Conservation (phyloP, 2,329 filamentous ascomycete genomes). For the Calcarisporium arbuscula region DNA sequence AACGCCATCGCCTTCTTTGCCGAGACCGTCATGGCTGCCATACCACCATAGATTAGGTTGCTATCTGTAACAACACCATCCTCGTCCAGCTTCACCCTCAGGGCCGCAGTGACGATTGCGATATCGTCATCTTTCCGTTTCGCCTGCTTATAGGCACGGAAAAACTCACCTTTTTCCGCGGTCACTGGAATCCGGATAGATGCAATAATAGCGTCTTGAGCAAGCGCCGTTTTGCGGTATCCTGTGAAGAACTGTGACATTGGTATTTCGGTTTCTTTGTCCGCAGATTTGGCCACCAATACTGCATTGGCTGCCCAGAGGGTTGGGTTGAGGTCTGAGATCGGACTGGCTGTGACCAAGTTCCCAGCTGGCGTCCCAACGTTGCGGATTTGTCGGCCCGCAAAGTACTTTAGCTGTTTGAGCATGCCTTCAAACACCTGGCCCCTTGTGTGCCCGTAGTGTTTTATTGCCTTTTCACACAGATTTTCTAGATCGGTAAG, state of each 20-base stretch:
- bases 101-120: slow-evolving; percentile 86
- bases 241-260: slow-evolving; percentile 91
- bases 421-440: slow-evolving; percentile 88
- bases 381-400: slow-evolving; percentile 90
- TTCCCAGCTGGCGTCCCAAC: slow-evolving; percentile 97
- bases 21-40: slow-evolving; percentile 87
- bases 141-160: slow-evolving; percentile 89
- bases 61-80: slow-evolving; percentile 64
- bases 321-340: slow-evolving; percentile 92
- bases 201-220: slow-evolving; percentile 76
- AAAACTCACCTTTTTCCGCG: slow-evolving; percentile 68
- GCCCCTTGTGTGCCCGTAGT: slow-evolving; percentile 64
- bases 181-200: slow-evolving; percentile 80
- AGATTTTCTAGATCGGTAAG: slow-evolving; percentile 87
- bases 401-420: slow-evolving; percentile 93
- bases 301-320: slow-evolving; percentile 82
- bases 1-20: slow-evolving; percentile 73
- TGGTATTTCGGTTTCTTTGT: slow-evolving; percentile 73
- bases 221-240: slow-evolving; percentile 78
- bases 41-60: slow-evolving; percentile 86
- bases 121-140: slow-evolving; percentile 99
- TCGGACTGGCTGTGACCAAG: slow-evolving; percentile 87
- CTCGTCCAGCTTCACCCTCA: slow-evolving; percentile 67
- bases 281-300: slow-evolving; percentile 71
- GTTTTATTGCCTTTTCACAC: slow-evolving; percentile 68